phyloP scores from a whole-genome alignment of 2,329 filamentous ascomycete species.

The Rutstroemia sp. region DNA sequence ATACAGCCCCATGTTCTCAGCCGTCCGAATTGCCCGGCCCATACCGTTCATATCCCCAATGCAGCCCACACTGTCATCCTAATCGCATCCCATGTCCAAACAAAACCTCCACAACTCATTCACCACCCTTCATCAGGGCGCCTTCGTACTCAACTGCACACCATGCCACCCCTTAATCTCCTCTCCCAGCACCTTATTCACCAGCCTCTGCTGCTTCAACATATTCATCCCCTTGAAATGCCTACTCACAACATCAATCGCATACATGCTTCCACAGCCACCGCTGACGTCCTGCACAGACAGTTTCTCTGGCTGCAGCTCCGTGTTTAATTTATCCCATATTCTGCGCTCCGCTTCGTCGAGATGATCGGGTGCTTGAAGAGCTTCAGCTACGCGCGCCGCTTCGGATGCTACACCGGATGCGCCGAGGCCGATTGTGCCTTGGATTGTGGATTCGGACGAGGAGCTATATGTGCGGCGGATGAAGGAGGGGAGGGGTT shows the following conservation, averaged over 20 bases:
- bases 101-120: neutral
- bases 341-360: constrained; percentile 5
- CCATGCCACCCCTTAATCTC: constrained; percentile 79
- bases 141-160: constrained; percentile 68
- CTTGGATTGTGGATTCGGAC: neutral
- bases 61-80: neutral
- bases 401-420: neutral
- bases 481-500: neutral
- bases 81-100: neutral
- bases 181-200: constrained; percentile 67
- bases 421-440: neutral
- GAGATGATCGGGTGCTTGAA: constrained; percentile 2
- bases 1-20: neutral
- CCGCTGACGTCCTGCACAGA: constrained; percentile 69
- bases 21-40: neutral
- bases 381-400: neutral
- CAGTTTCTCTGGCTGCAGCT: constrained; percentile 27
- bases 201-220: constrained; percentile 76
- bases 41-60: neutral
- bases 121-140: constrained; percentile 13
- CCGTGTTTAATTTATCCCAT: constrained; percentile 22
- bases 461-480: constrained; percentile 1
- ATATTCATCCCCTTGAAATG: constrained; percentile 64
- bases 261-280: constrained; percentile 83
- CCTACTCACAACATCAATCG: constrained; percentile 66